A percentile compares a stretch with the other conserved stretches of the same genome.
phyloP scores from a whole-genome alignment of 352 stramenopile species.

The Phytophthora capsici region DNA sequence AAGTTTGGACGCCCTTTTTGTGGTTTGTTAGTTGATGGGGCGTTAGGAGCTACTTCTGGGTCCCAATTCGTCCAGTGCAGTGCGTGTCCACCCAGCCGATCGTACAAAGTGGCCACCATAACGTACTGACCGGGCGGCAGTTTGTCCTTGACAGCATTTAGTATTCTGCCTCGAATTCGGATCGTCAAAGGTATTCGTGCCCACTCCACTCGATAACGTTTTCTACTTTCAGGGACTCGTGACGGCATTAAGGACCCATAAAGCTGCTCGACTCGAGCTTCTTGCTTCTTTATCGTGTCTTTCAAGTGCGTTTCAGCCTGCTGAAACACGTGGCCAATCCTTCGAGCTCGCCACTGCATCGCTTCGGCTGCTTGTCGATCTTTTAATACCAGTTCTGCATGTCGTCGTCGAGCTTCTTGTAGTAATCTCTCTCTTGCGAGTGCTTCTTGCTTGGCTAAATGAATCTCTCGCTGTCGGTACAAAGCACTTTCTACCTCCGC shows the following conservation, averaged over 20 bases:
- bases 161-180: slow-evolving; percentile 61
- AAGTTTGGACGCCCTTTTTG: slow-evolving; percentile 48
- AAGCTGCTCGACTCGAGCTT: slow-evolving; percentile 63
- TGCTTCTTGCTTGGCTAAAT: slow-evolving; percentile 52
- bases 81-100: slow-evolving; percentile 81
- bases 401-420: slow-evolving; percentile 45
- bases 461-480: slow-evolving; percentile 57
- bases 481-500: slow-evolving; percentile 56
- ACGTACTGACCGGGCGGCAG: slow-evolving; percentile 81
- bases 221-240: slow-evolving; percentile 41
- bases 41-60: slow-evolving; percentile 34
- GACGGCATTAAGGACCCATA: slow-evolving; percentile 64
- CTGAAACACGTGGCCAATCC: slow-evolving; percentile 75
- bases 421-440: slow-evolving; percentile 42
- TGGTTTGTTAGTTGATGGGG: neutral
- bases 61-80: slow-evolving; percentile 81
- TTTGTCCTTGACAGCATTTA: slow-evolving; percentile 88
- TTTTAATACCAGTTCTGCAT: slow-evolving; percentile 47
- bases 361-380: slow-evolving; percentile 55
- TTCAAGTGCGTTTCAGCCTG: slow-evolving; percentile 73
- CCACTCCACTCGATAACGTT: slow-evolving; percentile 80
- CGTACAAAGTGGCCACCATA: slow-evolving; percentile 85
- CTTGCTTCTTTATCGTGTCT: slow-evolving; percentile 58
- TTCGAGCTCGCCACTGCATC: slow-evolving; percentile 50
- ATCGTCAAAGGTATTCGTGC: slow-evolving; percentile 75